These are phyloP conservation scores for Tuber magnatum DNA, from an alignment of 495 filamentous ascomycete species.

Conservation along the genomic window DNA sequence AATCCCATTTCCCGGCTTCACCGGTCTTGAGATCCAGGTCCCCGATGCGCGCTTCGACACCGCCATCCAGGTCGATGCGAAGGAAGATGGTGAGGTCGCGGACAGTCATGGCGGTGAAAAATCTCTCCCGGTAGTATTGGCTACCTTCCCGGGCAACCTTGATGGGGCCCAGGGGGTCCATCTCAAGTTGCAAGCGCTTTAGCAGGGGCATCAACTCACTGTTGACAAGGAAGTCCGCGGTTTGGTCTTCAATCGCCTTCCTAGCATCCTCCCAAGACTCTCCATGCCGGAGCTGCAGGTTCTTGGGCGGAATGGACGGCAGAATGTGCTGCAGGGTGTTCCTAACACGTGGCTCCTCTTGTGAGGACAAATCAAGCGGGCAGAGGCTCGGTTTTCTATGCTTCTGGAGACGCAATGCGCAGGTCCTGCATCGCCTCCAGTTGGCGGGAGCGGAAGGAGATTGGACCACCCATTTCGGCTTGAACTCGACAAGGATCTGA, in stretches of 20 bases:
- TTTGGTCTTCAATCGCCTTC: constrained; percentile 9
- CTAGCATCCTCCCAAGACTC: constrained; percentile 20
- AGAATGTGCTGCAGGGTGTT: constrained; percentile 41
- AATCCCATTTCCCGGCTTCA: constrained; percentile 56
- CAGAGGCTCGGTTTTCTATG: constrained; percentile 38
- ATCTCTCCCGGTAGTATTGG: constrained; percentile 11
- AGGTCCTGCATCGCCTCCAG: constrained; percentile 72
- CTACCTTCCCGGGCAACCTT: constrained; percentile 3
- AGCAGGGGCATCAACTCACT: constrained; percentile 45
- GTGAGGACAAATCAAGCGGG: constrained; percentile 43
- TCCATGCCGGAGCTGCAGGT: constrained; percentile 5
- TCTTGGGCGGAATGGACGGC: constrained; percentile 12
- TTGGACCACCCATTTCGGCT: constrained; percentile 89
- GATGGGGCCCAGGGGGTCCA: constrained; percentile 47
- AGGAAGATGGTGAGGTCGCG: constrained; percentile 82
- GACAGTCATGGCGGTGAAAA: constrained; percentile 67
- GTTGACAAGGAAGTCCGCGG: constrained; percentile 30
- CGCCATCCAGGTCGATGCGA: constrained; percentile 48
- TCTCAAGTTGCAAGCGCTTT: constrained; percentile 46
- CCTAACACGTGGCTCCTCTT: constrained; percentile 40
- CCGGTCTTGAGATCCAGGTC: constrained; percentile 85
- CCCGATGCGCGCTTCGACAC: constrained; percentile 66
- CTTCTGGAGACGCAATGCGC: constrained; percentile 54
- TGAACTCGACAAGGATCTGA: constrained; percentile 64
- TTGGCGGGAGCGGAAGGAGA: constrained; percentile 65